Evolutionary conservation across 2,329 filamentous ascomycete genomes (phyloP).

Genomic region (Fusarium floridanum): DNA sequence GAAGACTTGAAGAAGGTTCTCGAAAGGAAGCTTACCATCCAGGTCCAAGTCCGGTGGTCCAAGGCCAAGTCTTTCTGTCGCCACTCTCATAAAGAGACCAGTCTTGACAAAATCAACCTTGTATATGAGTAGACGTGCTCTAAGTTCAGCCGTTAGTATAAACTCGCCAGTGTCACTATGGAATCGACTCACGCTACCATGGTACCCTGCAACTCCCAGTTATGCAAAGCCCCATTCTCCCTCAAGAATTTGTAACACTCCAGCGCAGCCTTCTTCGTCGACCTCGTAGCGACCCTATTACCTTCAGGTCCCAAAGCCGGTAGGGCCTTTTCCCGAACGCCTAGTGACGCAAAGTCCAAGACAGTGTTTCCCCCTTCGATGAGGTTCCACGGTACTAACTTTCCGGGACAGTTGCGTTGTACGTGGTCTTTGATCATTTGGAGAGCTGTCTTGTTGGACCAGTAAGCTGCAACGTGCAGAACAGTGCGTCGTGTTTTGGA

Average conservation of each 20-base stretch:
- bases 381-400: background rate
- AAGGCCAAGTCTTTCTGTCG: background rate
- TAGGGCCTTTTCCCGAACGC: background rate
- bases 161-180: background rate
- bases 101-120: background rate
- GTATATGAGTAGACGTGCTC: background rate
- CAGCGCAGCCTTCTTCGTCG: background rate
- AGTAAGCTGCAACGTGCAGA: background rate
- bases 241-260: background rate
- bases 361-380: background rate
- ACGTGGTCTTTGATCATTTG: background rate
- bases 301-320: background rate
- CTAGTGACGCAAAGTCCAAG: background rate
- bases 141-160: background rate
- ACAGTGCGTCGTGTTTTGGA: background rate
- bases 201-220: background rate
- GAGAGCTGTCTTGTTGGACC: background rate
- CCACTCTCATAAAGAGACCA: background rate
- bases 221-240: background rate
- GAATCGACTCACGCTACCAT: background rate
- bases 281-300: background rate
- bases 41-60: background rate
- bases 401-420: background rate
- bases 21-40: background rate
- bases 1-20: background rate